These are phyloP conservation scores for Aspergillus sp. DNA, from an alignment of 2,329 filamentous ascomycete species.

Conservation along the genomic window DNA sequence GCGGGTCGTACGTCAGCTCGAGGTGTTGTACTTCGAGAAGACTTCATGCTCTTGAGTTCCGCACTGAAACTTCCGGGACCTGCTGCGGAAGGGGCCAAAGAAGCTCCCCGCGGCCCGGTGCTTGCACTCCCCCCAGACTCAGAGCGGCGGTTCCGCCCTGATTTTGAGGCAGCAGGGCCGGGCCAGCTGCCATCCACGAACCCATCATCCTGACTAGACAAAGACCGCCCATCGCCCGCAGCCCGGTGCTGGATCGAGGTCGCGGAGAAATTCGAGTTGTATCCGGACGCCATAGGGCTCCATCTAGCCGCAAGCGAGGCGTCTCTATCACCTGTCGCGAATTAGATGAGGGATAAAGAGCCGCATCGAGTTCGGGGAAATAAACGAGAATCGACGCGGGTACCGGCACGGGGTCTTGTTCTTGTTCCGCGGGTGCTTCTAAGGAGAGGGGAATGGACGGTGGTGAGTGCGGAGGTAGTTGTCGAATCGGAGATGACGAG, in stretches of 20 bases:
- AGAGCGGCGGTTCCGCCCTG: conserved; percentile 49
- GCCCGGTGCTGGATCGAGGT: conserved; percentile 43
- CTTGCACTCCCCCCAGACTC: conserved; percentile 59
- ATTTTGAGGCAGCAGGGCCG: conserved; percentile 30
- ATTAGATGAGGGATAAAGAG: conserved; percentile 21
- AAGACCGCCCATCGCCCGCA: conserved; percentile 38
- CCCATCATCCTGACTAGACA: conserved; percentile 40
- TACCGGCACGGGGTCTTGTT: neutral
- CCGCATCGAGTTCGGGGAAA: conserved; percentile 31
- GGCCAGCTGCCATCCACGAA: conserved; percentile 41
- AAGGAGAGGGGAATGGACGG: conserved; percentile 16
- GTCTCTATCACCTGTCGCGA: conserved; percentile 38
- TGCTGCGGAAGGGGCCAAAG: conserved; percentile 67
- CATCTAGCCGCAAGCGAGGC: conserved; percentile 38
- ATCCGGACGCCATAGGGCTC: conserved; percentile 48
- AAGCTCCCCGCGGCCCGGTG: conserved; percentile 64
- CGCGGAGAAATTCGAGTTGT: conserved; percentile 43
- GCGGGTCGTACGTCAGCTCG: conserved; percentile 57
- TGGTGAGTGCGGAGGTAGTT: conserved; percentile 8
- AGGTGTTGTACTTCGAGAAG: conserved; percentile 62
- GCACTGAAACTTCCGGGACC: conserved; percentile 85
- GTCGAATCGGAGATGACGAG: conserved; percentile 10
- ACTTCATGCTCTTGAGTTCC: conserved; percentile 70
- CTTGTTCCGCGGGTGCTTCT: conserved; percentile 11
- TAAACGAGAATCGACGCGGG: neutral